Percentiles rank a stretch among this genome's conserved stretches.
These are phyloP conservation scores for Chlamydomonas applanata DNA, from an alignment of 139 green algal species.

Conservation along the genomic window DNA sequence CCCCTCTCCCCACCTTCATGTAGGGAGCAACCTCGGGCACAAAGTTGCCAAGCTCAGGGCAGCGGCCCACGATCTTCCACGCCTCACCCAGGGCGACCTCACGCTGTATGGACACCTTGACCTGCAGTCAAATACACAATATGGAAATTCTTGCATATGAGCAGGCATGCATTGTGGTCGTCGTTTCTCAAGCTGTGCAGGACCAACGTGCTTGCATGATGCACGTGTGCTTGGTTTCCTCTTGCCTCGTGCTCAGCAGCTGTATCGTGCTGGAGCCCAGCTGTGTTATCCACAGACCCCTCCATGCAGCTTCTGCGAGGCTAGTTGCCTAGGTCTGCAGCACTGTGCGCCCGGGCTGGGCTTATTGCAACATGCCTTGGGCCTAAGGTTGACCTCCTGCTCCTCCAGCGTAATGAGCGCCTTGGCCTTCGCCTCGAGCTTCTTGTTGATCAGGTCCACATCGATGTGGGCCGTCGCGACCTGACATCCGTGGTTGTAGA, in stretches of 20 bases:
- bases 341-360: neutral
- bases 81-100: conserved; percentile 20
- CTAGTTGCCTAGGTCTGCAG: neutral
- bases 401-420: conserved; percentile 34
- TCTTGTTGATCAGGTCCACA: conserved; percentile 15
- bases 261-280: no score
- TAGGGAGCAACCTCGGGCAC: conserved; percentile 26
- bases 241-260: no score
- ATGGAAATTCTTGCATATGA: no score
- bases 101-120: conserved; percentile 17
- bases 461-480: neutral
- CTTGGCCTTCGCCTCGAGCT: conserved; percentile 24
- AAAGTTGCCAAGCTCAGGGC: conserved; percentile 21
- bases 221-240: no score
- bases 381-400: conserved; percentile 8
- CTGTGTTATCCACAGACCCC: no score
- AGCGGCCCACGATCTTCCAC: conserved; percentile 24
- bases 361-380: no score
- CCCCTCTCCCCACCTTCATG: conserved; percentile 7
- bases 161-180: no score
- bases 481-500: no score
- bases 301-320: no score
- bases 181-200: no score
- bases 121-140: no score
- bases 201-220: no score